Conservation (phyloP, 805 yeast species). For the Kodamaea kaohsiungensis region DNA sequence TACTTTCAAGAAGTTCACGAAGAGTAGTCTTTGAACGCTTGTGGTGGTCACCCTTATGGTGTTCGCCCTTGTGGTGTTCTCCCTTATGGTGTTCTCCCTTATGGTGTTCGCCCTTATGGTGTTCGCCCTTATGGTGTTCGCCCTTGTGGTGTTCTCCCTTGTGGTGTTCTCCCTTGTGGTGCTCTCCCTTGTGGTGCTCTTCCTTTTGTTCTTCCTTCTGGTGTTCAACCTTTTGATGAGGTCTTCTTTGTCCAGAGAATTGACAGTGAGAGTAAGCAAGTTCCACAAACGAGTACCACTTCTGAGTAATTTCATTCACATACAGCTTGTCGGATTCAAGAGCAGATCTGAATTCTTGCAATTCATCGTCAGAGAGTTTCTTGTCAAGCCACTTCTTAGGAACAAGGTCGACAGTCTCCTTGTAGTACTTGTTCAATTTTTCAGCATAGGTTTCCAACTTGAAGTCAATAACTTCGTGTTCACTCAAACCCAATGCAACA, state of each 20-base stretch:
- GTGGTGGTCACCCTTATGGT: not conserved
- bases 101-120: not conserved
- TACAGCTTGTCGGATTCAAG: not conserved
- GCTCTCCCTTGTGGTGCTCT: not conserved
- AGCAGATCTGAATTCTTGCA: not conserved
- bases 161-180: not conserved
- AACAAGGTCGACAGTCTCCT: conserved; percentile 23
- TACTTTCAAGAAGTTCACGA: conserved; percentile 23
- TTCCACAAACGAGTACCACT: not conserved
- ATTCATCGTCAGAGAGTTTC: conserved; percentile 1
- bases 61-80: not conserved
- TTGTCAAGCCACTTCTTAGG: conserved; percentile 37
- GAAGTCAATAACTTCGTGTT: conserved; percentile 56
- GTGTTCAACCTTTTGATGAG: no score
- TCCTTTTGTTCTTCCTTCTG: not conserved
- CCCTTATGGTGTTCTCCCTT: not conserved
- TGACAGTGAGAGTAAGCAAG: not conserved
- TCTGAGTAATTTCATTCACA: conserved; percentile 5
- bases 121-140: not conserved
- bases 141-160: not conserved
- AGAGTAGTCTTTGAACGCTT: conserved; percentile 18
- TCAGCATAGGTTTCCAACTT: conserved; percentile 49
- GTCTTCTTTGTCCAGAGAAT: not conserved
- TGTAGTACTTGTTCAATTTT: conserved; percentile 40
- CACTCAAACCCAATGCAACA: conserved; percentile 52